These are phyloP conservation scores for Naganishia sp. DNA, from an alignment of 1,284 basidiomycete genomes.

Conservation along the genomic window DNA sequence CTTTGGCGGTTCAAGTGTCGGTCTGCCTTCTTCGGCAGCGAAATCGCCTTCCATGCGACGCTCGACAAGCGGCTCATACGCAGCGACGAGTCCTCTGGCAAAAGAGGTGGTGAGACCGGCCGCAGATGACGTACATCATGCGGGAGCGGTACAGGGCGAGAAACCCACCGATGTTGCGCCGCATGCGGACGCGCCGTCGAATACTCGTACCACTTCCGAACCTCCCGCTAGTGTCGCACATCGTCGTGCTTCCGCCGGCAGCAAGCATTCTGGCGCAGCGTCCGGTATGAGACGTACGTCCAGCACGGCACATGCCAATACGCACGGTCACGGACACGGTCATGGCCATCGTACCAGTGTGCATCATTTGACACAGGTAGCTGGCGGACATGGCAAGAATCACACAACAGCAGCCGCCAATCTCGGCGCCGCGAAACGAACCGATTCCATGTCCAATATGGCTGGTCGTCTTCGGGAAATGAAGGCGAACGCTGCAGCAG, in stretches of 20 bases:
- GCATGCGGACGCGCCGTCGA: background rate
- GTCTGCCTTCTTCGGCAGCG: background rate
- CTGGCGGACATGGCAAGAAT: slow-evolving; percentile 16
- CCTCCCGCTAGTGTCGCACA: background rate
- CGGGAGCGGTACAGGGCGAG: background rate
- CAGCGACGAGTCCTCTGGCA: slow-evolving; percentile 19
- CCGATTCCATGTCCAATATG: slow-evolving; percentile 33
- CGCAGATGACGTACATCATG: background rate
- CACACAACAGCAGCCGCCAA: slow-evolving; percentile 25
- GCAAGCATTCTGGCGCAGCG: slow-evolving; percentile 1
- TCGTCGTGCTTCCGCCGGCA: slow-evolving; percentile 12
- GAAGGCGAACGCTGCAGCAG: slow-evolving; percentile 33
- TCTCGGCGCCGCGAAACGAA: slow-evolving; percentile 20
- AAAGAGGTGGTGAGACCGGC: background rate
- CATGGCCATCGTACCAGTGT: slow-evolving; percentile 14
- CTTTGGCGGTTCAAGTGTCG: slow-evolving; percentile 24
- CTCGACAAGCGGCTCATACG: background rate
- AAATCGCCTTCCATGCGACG: slow-evolving; percentile 7
- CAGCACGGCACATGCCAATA: slow-evolving; percentile 11
- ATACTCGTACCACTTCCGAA: slow-evolving; percentile 5
- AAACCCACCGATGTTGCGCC: background rate
- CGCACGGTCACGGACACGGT: background rate
- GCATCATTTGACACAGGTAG: slow-evolving; percentile 11
- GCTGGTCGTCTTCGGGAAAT: slow-evolving; percentile 31
- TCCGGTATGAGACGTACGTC: slow-evolving; percentile 11